Evolutionary conservation across 306 rosid species (phyloP), one percentile per base, ranked within the genome.

Genomic region (Castanea crenata): DNA sequence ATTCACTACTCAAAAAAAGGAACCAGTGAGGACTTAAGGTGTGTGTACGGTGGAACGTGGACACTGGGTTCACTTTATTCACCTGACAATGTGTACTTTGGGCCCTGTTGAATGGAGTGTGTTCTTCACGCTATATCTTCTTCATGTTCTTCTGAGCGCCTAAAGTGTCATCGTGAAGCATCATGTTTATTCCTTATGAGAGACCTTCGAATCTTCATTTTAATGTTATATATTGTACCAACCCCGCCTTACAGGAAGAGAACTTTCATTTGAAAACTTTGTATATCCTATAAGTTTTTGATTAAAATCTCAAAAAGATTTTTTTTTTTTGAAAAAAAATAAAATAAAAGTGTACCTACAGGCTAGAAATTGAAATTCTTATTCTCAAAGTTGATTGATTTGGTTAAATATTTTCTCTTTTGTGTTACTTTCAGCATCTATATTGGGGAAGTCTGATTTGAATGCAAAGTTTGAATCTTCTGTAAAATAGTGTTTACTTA

Each of bases 21-120:
- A 78, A 74, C 54, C 54, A 49, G 54, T 49, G 14, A 73, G 68
- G 61, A 64, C 13, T 25, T 21, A 31, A 34, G 46, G 46, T 41
- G 46, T 0, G 64, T 38, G 83, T 76, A 51, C 25, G 75, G 69
- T 76, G 75, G 69, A 83, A 79, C 78, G 83, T 85, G 89, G 88
- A 79, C 70, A 80, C 82, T 79, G 80, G 74, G 76, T 51, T 21
- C 83, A 54, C 88, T 87, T 90, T 88, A 88, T 87, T 90, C 89
- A 81, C 81, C 79, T 81, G 86, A 76, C 81, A 80, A 9, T 77
- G 25, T 46, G 71, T 78, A 64, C 79, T 73, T 87, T 49, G 75
- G 83, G 57, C 80, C 74, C 82, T 74, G 38, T 76, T 70, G 51
- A 64, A 74, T 49, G 80, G 75, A 85, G 90, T 86, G 92, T 91